phyloP scores from a whole-genome alignment of 805 yeast genomes.

The Candida boidinii region DNA sequence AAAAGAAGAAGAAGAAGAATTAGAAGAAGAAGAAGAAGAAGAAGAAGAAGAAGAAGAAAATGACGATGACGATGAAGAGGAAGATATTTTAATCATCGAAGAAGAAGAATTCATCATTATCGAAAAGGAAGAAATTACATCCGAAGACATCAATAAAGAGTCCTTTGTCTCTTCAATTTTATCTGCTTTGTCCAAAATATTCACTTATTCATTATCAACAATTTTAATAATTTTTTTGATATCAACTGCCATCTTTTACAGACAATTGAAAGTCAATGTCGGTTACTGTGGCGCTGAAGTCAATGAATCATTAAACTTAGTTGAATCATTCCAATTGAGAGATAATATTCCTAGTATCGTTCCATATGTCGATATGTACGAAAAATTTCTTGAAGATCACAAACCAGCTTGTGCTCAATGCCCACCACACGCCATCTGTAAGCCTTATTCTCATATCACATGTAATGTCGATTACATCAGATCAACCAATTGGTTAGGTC shows the following conservation, averaged over 20 bases:
- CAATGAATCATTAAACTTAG: constrained; percentile 16
- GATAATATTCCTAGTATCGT: constrained; percentile 3
- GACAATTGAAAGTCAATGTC: constrained; percentile 49
- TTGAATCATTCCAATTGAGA: not conserved
- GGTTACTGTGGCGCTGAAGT: constrained; percentile 73
- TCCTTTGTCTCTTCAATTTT: no score
- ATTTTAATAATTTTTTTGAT: constrained; percentile 18
- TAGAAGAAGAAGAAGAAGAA: not conserved
- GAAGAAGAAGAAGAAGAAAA: not conserved
- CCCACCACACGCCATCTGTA: constrained; percentile 76
- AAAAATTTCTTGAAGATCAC: constrained; percentile 33
- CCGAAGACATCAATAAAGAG: not conserved
- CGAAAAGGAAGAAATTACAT: not conserved
- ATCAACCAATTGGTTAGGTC: constrained; percentile 42
- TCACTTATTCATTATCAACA: constrained; percentile 13
- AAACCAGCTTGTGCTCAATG: constrained; percentile 68
- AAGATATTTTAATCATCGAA: not conserved
- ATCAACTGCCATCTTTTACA: constrained; percentile 45
- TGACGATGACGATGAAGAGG: constrained; percentile 1
- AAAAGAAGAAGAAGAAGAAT: not conserved
- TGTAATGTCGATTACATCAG: constrained; percentile 65
- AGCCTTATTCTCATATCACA: constrained; percentile 44
- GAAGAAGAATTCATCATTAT: constrained; percentile 1
- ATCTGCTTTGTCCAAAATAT: not conserved
- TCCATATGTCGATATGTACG: constrained; percentile 28